Conservation (phyloP, 108 stramenopile species). For the Craspedostauros australis region DNA sequence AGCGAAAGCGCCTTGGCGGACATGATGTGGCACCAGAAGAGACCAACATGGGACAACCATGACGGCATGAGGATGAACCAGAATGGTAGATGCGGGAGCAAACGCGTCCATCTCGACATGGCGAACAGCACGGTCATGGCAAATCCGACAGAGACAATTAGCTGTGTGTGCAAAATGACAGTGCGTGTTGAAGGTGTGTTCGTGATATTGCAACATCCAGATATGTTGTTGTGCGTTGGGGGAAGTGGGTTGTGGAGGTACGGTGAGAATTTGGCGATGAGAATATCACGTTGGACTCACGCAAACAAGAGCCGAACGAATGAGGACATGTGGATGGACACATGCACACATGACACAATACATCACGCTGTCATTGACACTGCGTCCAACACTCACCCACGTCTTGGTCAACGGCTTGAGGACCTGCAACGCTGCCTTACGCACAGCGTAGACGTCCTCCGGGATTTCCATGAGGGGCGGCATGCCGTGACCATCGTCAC, state of each 20-base stretch:
- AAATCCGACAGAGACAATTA: slow-evolving; percentile 74
- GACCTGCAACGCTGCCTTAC: slow-evolving; percentile 69
- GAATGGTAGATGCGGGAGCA: slow-evolving; percentile 51
- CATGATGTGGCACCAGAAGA: slow-evolving; percentile 55
- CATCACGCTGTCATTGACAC: neutral
- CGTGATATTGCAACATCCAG: no score
- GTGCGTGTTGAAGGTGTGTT: no score
- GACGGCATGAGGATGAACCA: slow-evolving; percentile 75
- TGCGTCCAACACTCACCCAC: slow-evolving; percentile 88
- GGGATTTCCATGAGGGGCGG: slow-evolving; percentile 65
- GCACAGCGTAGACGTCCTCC: slow-evolving; percentile 73
- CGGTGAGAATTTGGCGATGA: slow-evolving; percentile 6
- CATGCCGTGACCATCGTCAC: neutral
- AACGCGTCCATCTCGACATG: slow-evolving; percentile 57
- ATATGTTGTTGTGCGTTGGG: neutral
- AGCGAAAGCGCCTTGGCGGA: slow-evolving; percentile 63
- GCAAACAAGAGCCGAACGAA: neutral
- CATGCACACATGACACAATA: neutral
- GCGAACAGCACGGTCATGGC: slow-evolving; percentile 59
- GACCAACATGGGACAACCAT: slow-evolving; percentile 68
- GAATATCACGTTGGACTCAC: slow-evolving; percentile 5
- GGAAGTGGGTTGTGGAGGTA: slow-evolving; percentile 3
- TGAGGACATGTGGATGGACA: no score
- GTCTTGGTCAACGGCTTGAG: slow-evolving; percentile 74
- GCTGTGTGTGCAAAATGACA: no score